A percentile compares a stretch with the other conserved stretches of the same genome.
phyloP scores from a whole-genome alignment of 768 basidiomycete genomes.

The Lactarius tabidus region DNA sequence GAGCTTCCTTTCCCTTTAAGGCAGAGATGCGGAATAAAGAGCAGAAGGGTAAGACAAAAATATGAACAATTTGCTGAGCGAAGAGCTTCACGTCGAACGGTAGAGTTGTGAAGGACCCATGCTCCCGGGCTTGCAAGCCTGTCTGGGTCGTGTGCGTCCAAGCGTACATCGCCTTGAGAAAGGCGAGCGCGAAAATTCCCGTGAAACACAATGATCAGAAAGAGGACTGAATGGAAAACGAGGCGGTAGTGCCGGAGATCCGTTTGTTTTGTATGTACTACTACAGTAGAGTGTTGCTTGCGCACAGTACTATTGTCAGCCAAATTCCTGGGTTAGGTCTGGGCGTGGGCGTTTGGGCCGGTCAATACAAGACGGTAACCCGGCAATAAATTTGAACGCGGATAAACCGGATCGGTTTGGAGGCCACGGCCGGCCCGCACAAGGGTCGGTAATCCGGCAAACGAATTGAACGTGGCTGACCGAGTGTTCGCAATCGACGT shows the following conservation, averaged over 20 bases:
- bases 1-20: too few relatives aligned
- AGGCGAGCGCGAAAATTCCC: not conserved
- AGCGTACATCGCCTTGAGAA: not conserved
- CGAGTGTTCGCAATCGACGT: too few relatives aligned
- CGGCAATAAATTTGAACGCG: not conserved
- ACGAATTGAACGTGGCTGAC: too few relatives aligned
- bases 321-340: not conserved
- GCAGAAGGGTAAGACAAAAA: not conserved
- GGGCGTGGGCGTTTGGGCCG: too few relatives aligned
- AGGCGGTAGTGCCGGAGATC: not conserved
- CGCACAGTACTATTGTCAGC: too few relatives aligned
- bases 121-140: too few relatives aligned
- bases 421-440: too few relatives aligned
- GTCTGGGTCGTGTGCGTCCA: too few relatives aligned
- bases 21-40: not conserved
- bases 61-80: too few relatives aligned
- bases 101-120: not conserved
- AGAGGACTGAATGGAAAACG: not conserved
- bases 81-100: not conserved
- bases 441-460: too few relatives aligned
- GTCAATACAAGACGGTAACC: not conserved
- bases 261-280: not conserved
- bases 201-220: not conserved
- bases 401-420: not conserved
- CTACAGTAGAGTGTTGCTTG: too few relatives aligned